A percentile compares a stretch with the other conserved stretches of the same genome.
phyloP scores from a whole-genome alignment of 768 basidiomycete genomes.

The Mycena chlorophos region DNA sequence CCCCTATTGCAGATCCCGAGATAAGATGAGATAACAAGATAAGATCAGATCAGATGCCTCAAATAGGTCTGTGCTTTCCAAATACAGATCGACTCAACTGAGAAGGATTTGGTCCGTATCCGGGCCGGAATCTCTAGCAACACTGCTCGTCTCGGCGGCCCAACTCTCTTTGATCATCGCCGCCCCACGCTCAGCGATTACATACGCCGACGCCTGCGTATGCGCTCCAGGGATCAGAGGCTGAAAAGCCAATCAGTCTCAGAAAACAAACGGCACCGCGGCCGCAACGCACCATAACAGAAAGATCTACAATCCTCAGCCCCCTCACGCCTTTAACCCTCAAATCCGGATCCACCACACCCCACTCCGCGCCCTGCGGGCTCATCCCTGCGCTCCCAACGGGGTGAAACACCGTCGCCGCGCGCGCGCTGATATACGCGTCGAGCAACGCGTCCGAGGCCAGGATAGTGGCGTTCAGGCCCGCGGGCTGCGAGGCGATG shows the following conservation, averaged over 20 bases:
- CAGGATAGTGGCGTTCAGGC: not conserved
- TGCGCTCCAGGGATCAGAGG: conserved; percentile 10
- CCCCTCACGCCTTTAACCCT: conserved; percentile 28
- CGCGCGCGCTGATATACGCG: conserved; percentile 11
- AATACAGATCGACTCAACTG: no score
- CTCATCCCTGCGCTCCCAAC: conserved; percentile 27
- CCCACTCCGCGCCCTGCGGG: conserved; percentile 15
- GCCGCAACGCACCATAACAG: conserved; percentile 19
- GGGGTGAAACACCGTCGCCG: conserved; percentile 22
- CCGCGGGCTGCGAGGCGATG: conserved; percentile 1
- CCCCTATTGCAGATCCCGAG: no score
- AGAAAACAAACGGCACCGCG: not conserved
- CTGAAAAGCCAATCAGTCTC: not conserved
- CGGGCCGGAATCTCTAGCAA: no score
- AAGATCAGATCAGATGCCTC: no score
- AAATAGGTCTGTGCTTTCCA: no score
- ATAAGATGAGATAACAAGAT: no score
- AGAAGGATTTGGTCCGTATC: no score
- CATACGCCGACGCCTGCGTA: conserved; percentile 15
- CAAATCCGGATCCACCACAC: conserved; percentile 30
- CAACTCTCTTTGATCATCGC: conserved; percentile 9
- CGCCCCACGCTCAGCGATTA: conserved; percentile 14
- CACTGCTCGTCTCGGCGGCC: no score
- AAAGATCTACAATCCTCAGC: conserved; percentile 31
- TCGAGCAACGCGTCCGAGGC: conserved; percentile 23